Percentiles rank a stretch among this genome's conserved stretches.
These are phyloP conservation scores for Aspergillus homomorphus DNA, from an alignment of 495 filamentous ascomycete genomes.

Conservation along the genomic window DNA sequence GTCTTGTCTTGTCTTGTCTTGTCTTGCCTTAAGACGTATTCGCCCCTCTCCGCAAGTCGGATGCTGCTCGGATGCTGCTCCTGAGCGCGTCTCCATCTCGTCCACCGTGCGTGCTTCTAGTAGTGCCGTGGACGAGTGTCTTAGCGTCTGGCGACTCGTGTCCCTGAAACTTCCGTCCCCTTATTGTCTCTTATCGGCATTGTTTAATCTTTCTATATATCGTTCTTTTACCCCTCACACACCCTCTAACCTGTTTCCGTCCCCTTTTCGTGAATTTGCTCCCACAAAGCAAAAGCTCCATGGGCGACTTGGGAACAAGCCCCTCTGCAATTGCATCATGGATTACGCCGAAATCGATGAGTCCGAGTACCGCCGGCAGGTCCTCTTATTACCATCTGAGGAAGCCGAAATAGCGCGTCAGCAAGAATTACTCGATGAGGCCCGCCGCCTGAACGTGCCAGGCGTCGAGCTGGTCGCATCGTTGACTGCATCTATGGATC, in stretches of 20 bases:
- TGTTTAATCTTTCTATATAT: constrained; percentile 4
- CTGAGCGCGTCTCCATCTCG: constrained; percentile 31
- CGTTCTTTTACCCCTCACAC: constrained; percentile 4
- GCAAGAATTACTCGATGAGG: constrained; percentile 39
- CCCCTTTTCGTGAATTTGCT: neutral
- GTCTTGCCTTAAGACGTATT: neutral
- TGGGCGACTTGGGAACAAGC: constrained; percentile 8
- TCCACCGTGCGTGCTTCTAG: constrained; percentile 36
- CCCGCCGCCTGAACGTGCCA: constrained; percentile 36
- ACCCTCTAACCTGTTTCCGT: constrained; percentile 1
- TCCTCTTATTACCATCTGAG: constrained; percentile 33
- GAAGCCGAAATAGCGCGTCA: constrained; percentile 37
- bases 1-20: constrained; percentile 5
- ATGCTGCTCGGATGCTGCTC: constrained; percentile 43
- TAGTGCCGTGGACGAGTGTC: constrained; percentile 38
- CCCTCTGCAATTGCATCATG: constrained; percentile 21
- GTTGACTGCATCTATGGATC: constrained; percentile 41
- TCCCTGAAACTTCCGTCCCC: constrained; percentile 6
- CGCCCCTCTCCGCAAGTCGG: constrained; percentile 22
- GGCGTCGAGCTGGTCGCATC: constrained; percentile 38
- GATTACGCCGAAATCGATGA: constrained; percentile 28
- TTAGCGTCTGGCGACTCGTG: constrained; percentile 17
- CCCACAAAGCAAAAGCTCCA: constrained; percentile 9
- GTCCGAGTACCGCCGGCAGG: constrained; percentile 38
- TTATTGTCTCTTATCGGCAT: constrained; percentile 7